A percentile compares a stretch with the other conserved stretches of the same genome.
Conservation (phyloP, 352 stramenopile genomes). For the Globisporangium spinosum region DNA sequence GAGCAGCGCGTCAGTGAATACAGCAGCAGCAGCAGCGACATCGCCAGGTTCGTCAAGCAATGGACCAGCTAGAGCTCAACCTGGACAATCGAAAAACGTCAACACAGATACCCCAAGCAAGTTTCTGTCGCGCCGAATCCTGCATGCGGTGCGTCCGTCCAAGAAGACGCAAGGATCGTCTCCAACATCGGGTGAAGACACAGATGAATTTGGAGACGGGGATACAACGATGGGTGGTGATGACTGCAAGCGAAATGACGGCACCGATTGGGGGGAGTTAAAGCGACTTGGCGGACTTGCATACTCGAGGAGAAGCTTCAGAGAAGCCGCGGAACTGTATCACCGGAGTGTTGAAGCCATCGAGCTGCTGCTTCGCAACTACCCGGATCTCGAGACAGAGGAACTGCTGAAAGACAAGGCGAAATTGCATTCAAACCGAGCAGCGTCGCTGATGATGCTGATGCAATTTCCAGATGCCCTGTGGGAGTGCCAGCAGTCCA, state of each 20-base stretch:
- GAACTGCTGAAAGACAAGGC: conserved; percentile 68
- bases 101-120: background rate
- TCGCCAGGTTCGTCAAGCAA: background rate
- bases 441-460: conserved; percentile 78
- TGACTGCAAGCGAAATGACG: conserved; percentile 27
- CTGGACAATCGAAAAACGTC: background rate
- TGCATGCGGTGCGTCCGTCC: conserved; percentile 13
- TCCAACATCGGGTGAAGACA: conserved; percentile 3
- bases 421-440: conserved; percentile 77
- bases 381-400: conserved; percentile 30
- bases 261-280: conserved; percentile 53
- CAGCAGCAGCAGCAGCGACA: background rate
- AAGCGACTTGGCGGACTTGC: conserved; percentile 55
- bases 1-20: background rate
- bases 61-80: background rate
- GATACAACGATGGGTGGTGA: conserved; percentile 25
- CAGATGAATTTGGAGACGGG: conserved; percentile 10
- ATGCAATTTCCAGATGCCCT: conserved; percentile 66
- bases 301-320: conserved; percentile 38
- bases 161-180: background rate
- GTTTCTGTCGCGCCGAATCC: conserved; percentile 11
- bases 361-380: conserved; percentile 31
- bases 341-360: conserved; percentile 52
- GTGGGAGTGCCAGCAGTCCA: conserved; percentile 59
- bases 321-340: conserved; percentile 57